A percentile compares a stretch with the other conserved stretches of the same genome.
phyloP scores from a whole-genome alignment of 2,329 filamentous ascomycete species.

The Ophiostoma himal-ulmi region DNA sequence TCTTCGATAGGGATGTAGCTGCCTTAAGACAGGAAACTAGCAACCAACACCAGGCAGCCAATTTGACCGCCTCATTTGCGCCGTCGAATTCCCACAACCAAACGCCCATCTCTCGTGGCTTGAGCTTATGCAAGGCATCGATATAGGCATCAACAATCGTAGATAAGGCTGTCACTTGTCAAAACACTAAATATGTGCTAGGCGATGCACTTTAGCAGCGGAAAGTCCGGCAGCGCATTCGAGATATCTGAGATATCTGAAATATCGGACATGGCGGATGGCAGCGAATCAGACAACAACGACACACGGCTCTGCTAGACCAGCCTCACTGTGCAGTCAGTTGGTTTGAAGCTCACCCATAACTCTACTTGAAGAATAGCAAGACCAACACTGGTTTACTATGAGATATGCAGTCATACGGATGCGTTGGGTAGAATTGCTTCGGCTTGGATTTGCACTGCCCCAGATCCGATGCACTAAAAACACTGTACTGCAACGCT shows the following conservation, averaged over 20 bases:
- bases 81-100: not conserved
- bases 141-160: not conserved
- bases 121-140: not conserved
- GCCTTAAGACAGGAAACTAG: not conserved
- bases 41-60: not conserved
- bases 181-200: not conserved
- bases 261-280: not conserved
- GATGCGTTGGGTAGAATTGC: not conserved
- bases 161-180: not conserved
- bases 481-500: not conserved
- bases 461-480: not conserved
- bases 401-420: constrained; percentile 2
- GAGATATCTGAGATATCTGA: not conserved
- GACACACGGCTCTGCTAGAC: not conserved
- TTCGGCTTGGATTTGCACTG: not conserved
- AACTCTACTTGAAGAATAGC: not conserved
- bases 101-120: not conserved
- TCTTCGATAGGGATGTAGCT: not conserved
- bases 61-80: not conserved
- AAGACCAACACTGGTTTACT: not conserved
- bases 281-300: not conserved
- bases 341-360: not conserved
- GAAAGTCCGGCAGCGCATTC: not conserved
- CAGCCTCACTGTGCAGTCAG: not conserved
- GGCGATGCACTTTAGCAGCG: not conserved